Evolutionary conservation across 73 alveolate genomes (phyloP).

Genomic region (Paramecium tetraurelia): DNA sequence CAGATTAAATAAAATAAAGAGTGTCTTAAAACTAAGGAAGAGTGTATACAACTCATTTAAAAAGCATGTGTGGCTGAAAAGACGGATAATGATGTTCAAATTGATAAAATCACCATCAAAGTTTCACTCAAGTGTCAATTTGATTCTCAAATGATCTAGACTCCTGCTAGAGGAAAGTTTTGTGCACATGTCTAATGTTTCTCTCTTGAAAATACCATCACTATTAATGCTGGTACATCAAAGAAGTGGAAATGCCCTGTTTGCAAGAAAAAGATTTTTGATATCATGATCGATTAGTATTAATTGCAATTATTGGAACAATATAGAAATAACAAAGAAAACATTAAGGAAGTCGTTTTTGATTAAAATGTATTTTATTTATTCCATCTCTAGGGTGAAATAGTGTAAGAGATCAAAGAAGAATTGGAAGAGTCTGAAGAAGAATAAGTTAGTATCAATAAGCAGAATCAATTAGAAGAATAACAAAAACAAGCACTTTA

Average conservation of each 20-base stretch:
- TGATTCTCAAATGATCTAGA: constrained; percentile 32
- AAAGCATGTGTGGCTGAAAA: neutral
- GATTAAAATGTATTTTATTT: constrained; percentile 24
- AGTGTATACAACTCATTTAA: neutral
- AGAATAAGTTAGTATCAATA: constrained; percentile 22
- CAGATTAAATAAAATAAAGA: neutral
- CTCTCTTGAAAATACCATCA: constrained; percentile 57
- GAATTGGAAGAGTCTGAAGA: constrained; percentile 50
- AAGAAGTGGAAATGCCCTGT: constrained; percentile 63
- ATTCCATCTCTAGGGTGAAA: neutral
- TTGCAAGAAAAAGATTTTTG: constrained; percentile 46
- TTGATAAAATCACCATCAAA: constrained; percentile 9
- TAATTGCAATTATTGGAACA: neutral
- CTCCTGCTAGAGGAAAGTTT: constrained; percentile 61
- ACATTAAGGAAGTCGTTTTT: constrained; percentile 39
- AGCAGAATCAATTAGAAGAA: neutral
- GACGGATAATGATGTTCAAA: constrained; percentile 15
- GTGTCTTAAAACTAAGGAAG: neutral
- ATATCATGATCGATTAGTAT: constrained; percentile 38
- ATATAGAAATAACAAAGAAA: constrained; percentile 21
- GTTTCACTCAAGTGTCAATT: neutral
- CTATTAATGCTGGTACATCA: constrained; percentile 47
- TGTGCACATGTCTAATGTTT: constrained; percentile 60
- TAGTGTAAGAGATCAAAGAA: neutral
- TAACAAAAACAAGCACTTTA: neutral